These are phyloP conservation scores for Vachellia collinsii DNA, from an alignment of 306 rosid species.

Conservation along the genomic window DNA sequence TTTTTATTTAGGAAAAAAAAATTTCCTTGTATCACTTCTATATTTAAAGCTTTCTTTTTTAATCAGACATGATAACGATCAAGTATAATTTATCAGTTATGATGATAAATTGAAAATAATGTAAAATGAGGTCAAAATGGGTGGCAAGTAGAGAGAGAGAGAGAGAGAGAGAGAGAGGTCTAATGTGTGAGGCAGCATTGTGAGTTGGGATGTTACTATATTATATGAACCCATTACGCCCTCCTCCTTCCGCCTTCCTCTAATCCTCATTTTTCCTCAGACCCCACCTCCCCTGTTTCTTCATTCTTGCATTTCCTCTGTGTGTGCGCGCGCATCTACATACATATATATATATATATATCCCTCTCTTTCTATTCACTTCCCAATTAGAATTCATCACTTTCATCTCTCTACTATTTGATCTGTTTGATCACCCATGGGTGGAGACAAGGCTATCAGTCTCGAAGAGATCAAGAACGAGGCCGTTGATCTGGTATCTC, in stretches of 20 bases:
- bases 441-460: conserved; percentile 48
- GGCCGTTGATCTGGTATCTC: conserved; percentile 88
- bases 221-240: background rate
- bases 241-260: background rate
- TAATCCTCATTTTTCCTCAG: background rate
- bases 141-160: conserved; percentile 1
- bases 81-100: too few species aligned
- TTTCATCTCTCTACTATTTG: background rate
- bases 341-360: conserved; percentile 40
- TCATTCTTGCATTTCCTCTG: background rate
- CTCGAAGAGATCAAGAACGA: conserved; percentile 89
- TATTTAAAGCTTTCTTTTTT: too few species aligned
- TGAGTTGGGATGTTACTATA: background rate
- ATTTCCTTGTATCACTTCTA: too few species aligned
- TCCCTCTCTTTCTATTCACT: background rate
- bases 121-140: background rate
- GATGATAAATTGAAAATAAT: too few species aligned
- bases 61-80: background rate
- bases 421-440: conserved; percentile 41
- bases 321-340: too few species aligned
- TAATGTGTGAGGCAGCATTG: background rate
- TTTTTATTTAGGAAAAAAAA: too few species aligned
- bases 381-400: background rate
- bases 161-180: conserved; percentile 27
- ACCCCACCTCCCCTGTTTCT: background rate